These are phyloP conservation scores for Neurospora sp. DNA, from an alignment of 495 filamentous ascomycete genomes.

Conservation along the genomic window DNA sequence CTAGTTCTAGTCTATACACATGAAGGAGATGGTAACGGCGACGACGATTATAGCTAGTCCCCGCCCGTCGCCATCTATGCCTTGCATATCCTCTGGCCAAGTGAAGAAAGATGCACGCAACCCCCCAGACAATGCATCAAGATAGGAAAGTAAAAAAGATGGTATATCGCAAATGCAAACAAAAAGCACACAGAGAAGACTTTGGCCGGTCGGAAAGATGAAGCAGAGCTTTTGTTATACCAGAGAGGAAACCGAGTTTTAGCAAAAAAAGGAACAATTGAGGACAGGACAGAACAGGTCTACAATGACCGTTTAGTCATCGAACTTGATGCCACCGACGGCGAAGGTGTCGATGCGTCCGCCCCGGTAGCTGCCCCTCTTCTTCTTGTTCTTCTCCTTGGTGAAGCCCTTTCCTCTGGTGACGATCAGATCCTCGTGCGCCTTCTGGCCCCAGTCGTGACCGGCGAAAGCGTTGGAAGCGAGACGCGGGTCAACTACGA, in stretches of 20 bases:
- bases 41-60: background rate
- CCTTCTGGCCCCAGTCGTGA: constrained; percentile 82
- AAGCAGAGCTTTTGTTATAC: background rate
- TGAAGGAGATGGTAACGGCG: background rate
- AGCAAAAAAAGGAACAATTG: background rate
- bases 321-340: constrained; percentile 77
- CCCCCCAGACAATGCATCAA: background rate
- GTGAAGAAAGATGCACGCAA: background rate
- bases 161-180: background rate
- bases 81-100: background rate
- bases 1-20: background rate
- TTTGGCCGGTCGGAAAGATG: background rate
- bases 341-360: constrained; percentile 67
- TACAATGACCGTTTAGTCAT: constrained; percentile 43
- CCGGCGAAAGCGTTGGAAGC: constrained; percentile 65
- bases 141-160: background rate
- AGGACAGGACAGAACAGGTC: background rate
- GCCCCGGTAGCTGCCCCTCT: constrained; percentile 77
- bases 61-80: background rate
- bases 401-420: constrained; percentile 97
- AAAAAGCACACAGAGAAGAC: background rate
- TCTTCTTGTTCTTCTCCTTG: constrained; percentile 99
- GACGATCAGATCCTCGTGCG: constrained; percentile 75
- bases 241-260: background rate
- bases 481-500: constrained; percentile 47